These are phyloP conservation scores for Rhododendron griersonianum DNA, from an alignment of 148 eudicot species.

Conservation along the genomic window DNA sequence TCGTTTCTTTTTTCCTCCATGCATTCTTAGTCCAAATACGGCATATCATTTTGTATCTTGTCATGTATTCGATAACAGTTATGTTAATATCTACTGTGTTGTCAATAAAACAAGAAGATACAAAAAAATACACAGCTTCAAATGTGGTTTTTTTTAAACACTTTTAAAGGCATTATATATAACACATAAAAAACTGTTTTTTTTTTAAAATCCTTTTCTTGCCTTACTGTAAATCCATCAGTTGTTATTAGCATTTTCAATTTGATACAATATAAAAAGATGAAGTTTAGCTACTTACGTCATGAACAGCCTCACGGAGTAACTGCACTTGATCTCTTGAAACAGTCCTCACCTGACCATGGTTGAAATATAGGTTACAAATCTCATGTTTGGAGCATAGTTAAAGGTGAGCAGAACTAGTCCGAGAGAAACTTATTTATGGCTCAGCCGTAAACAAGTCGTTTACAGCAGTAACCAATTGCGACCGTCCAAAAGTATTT, in stretches of 20 bases:
- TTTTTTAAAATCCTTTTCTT: neutral
- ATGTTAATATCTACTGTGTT: no score
- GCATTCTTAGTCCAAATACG: neutral
- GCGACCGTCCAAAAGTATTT: no score
- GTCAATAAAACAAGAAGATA: no score
- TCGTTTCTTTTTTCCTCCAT: neutral
- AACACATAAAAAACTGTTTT: no score
- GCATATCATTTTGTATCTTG: no score
- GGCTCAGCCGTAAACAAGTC: no score
- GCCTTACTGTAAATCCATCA: neutral
- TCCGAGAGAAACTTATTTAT: no score
- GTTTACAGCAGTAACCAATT: no score
- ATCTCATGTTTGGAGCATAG: neutral
- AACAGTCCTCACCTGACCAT: slow-evolving; percentile 42
- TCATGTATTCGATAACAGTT: no score
- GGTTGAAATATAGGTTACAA: neutral
- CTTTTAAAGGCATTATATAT: neutral
- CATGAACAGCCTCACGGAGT: slow-evolving; percentile 58
- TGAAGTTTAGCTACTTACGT: slow-evolving; percentile 37
- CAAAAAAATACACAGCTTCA: no score
- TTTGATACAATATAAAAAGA: neutral
- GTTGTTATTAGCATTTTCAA: neutral
- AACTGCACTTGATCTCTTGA: slow-evolving; percentile 38
- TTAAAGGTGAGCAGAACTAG: neutral
- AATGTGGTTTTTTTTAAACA: no score